Evolutionary conservation across 345 rosid genomes (phyloP), one percentile per base, ranked within the genome.

Genomic region (Lumnitzera racemosa): DNA sequence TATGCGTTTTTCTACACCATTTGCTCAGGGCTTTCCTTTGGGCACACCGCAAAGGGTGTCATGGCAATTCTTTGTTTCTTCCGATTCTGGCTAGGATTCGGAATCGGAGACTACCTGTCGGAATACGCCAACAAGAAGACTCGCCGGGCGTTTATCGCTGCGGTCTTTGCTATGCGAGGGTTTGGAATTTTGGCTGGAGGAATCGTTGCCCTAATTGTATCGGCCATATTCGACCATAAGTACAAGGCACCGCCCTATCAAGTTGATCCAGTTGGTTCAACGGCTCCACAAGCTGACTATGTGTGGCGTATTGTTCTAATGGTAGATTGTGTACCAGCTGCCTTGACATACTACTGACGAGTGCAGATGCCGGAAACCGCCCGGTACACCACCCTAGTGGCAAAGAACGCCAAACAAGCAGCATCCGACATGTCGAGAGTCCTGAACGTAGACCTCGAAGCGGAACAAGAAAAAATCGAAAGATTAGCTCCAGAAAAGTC

Each of bases 91-190:
- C 95, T 87, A 0, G 95, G 96, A 13, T 84, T 87, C 25, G 95
- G 96, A n/a, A 87, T 87, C 13, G 95, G 96, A 16, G 96, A 89
- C 67, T 84, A 87, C 64, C 96, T 89, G 96, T 89, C 95, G 0
- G 96, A 87, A 64, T 87, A 89, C 27, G 88, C 95, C 3, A 84
- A 84, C 67, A 89, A 86, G 70, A 79, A 61, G 74, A 86, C 91
- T 24, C 20, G 91, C 0, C 91, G 95, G 0, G 80, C 80, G 6
- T 89, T 89, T 54, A 78, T 89, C 50, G 91, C 90, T 0, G 86
- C 85, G 0, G 91, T 89, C 50, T 89, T 89, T 14, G 86, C 81
- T 0, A 84, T 89, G 96, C 96, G 84, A 72, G 95, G 96, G 8
- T 66, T 83, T 11, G 96, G 96, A 50, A 89, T 89, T 57, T 20